Evolutionary conservation across 2,329 filamentous ascomycete species (phyloP).

Genomic region (Ceratocystis albifundus): DNA sequence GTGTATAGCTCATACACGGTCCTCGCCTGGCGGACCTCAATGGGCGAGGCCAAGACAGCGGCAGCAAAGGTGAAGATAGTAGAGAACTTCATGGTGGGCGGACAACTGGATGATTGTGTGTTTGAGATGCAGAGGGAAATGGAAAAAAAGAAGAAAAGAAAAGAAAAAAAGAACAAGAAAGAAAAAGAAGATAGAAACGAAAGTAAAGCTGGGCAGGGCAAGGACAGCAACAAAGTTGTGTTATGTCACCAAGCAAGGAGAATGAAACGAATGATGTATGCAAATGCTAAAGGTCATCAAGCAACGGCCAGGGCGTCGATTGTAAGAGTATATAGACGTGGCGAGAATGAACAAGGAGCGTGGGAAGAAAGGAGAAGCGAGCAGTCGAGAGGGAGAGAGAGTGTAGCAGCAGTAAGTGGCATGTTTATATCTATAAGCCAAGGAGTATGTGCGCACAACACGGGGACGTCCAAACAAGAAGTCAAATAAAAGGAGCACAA

Average conservation of each 20-base stretch:
- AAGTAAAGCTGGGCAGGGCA: not conserved
- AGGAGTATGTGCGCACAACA: not conserved
- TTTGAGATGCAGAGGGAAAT: not conserved
- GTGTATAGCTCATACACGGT: slow-evolving; percentile 14
- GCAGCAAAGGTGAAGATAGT: slow-evolving; percentile 12
- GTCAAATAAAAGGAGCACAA: slow-evolving; percentile 11
- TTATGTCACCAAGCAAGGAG: not conserved
- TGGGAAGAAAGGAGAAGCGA: not conserved
- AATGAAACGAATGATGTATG: not conserved
- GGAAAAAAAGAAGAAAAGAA: not conserved
- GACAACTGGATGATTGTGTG: not conserved
- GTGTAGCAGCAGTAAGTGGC: not conserved
- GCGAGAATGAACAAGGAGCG: not conserved
- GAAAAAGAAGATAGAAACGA: not conserved
- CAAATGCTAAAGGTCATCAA: not conserved
- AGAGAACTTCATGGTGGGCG: slow-evolving; percentile 17
- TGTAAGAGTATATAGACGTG: not conserved
- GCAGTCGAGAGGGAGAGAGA: not conserved
- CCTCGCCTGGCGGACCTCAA: not conserved
- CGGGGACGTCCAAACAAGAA: slow-evolving; percentile 7
- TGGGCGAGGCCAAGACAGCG: slow-evolving; percentile 16
- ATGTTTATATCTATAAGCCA: slow-evolving; percentile 8
- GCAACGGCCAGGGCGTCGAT: not conserved
- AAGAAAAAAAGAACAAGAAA: not conserved
- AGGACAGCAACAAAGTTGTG: not conserved